Evolutionary conservation across 345 rosid species (phyloP).

Genomic region (Garcia nutans): DNA sequence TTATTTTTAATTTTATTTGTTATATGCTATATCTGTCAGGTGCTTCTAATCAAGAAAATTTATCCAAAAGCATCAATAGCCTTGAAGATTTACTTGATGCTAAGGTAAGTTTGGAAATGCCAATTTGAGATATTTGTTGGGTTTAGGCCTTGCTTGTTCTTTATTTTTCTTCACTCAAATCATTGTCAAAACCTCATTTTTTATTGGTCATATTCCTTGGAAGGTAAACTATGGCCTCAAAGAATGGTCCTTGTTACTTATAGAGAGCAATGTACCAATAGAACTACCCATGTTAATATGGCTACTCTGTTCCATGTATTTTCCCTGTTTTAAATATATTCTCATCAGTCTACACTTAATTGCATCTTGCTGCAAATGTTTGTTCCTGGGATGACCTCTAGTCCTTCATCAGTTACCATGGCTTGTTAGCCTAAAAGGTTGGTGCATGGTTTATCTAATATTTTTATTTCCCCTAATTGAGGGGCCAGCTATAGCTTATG

Average conservation of each 20-base stretch:
- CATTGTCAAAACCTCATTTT: neutral
- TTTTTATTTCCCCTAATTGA: neutral
- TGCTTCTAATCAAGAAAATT: slow-evolving; percentile 60
- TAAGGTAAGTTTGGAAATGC: slow-evolving; percentile 56
- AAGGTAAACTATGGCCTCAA: neutral
- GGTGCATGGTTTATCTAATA: neutral
- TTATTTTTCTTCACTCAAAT: neutral
- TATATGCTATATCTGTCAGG: slow-evolving; percentile 50
- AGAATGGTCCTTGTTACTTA: neutral
- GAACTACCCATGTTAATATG: neutral
- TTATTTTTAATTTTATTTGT: slow-evolving; percentile 9
- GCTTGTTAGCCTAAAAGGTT: neutral
- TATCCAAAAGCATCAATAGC: slow-evolving; percentile 81
- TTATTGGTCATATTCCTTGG: neutral
- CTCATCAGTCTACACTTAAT: neutral
- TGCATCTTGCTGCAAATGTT: neutral
- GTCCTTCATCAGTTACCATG: neutral
- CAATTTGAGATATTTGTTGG: slow-evolving; percentile 25
- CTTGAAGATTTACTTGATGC: slow-evolving; percentile 87
- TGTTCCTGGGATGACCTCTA: neutral
- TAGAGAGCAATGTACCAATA: neutral
- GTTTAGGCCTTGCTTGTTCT: slow-evolving; percentile 7
- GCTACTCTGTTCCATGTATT: neutral
- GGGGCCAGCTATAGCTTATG: neutral
- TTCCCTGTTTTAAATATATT: too few species aligned